These are phyloP conservation scores for Stachybotrys elegans DNA, from an alignment of 2,329 filamentous ascomycete species.

Conservation along the genomic window DNA sequence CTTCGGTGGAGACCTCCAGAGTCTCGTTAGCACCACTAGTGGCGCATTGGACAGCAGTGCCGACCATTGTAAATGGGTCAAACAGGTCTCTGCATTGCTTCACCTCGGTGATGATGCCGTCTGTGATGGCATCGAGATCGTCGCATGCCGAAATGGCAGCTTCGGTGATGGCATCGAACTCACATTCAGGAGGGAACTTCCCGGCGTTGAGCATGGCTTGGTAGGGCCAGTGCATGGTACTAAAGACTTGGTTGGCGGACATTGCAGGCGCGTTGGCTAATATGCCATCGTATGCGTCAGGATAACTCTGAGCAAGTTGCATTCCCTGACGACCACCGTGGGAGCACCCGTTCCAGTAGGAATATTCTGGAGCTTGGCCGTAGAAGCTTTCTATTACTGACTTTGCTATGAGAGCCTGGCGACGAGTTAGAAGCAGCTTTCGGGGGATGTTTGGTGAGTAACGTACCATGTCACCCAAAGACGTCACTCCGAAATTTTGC, in stretches of 20 bases:
- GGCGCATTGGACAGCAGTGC: not conserved
- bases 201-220: not conserved
- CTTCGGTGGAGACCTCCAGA: not conserved
- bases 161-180: not conserved
- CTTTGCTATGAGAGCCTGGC: not conserved
- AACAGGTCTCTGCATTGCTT: not conserved
- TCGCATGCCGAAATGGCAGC: not conserved
- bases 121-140: not conserved
- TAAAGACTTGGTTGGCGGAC: not conserved
- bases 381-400: not conserved
- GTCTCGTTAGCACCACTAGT: not conserved
- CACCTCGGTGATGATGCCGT: not conserved
- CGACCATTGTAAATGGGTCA: not conserved
- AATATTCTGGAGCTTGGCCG: not conserved
- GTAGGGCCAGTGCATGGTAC: not conserved
- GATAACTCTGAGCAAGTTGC: conserved; percentile 1
- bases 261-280: not conserved
- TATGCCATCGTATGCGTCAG: not conserved
- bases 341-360: conserved; percentile 1
- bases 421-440: not conserved
- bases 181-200: not conserved
- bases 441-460: not conserved
- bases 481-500: not conserved
- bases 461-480: not conserved
- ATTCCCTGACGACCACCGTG: not conserved